These are phyloP conservation scores for Fraxinus angustifolia DNA, from an alignment of 305 asterid species.

Conservation along the genomic window DNA sequence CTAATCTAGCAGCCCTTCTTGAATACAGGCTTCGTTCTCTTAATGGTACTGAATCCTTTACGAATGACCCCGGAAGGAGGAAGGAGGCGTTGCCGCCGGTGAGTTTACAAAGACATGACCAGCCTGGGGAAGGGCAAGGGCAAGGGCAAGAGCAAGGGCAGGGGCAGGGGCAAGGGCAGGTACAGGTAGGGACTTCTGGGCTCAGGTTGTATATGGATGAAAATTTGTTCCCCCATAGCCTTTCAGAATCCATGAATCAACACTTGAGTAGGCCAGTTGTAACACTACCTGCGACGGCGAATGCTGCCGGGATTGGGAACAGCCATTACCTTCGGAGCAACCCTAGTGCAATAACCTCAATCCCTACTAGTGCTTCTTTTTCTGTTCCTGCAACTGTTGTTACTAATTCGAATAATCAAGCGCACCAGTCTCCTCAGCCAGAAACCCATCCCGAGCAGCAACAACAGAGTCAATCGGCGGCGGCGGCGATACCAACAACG, in stretches of 20 bases:
- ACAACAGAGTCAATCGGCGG: not conserved
- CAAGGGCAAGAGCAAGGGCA: no score
- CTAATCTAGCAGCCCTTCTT: constrained; percentile 72
- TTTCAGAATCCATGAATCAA: constrained; percentile 26
- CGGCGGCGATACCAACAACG: constrained; percentile 9
- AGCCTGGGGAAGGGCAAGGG: not conserved
- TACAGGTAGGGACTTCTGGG: constrained; percentile 10
- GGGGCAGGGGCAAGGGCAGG: not conserved
- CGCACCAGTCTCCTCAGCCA: constrained; percentile 22
- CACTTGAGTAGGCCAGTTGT: constrained; percentile 24
- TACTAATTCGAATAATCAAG: not conserved
- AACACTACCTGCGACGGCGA: constrained; percentile 12
- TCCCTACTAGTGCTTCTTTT: constrained; percentile 18
- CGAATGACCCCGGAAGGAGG: constrained; percentile 6
- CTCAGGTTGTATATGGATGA: constrained; percentile 17
- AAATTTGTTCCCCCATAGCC: constrained; percentile 31
- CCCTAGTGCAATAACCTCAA: constrained; percentile 1
- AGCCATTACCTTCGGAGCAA: constrained; percentile 21
- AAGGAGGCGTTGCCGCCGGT: constrained; percentile 19
- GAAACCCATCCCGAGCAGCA: constrained; percentile 27
- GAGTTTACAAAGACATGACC: constrained; percentile 1
- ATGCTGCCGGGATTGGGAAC: constrained; percentile 19
- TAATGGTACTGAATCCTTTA: constrained; percentile 12
- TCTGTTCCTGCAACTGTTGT: not conserved
- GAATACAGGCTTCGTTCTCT: constrained; percentile 82